These are phyloP conservation scores for Starmerella asiatica DNA, from an alignment of 805 yeast species.

Conservation along the genomic window DNA sequence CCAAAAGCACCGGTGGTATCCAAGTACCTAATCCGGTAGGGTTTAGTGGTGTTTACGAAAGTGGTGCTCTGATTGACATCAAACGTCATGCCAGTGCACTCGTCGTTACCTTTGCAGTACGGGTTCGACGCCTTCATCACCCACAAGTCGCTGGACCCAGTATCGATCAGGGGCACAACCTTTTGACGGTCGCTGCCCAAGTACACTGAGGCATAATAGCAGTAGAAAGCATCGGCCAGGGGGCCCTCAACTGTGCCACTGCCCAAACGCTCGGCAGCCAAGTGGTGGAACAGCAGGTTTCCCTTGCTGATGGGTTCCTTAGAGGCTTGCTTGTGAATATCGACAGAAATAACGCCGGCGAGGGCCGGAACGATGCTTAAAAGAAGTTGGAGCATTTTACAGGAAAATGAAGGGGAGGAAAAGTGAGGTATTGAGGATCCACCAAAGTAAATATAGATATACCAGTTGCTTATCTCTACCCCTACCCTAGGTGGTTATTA, in stretches of 20 bases:
- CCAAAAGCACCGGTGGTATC: conserved; percentile 44
- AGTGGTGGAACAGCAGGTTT: too few species aligned
- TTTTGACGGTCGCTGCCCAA: conserved; percentile 47
- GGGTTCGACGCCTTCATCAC: conserved; percentile 39
- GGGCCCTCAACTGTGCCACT: too few species aligned
- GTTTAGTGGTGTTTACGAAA: conserved; percentile 9
- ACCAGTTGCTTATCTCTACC: too few species aligned
- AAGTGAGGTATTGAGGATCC: too few species aligned
- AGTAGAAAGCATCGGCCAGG: too few species aligned
- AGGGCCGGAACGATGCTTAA: conserved; percentile 1
- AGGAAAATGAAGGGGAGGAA: too few species aligned
- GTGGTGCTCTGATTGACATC: conserved; percentile 21
- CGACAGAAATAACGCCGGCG: conserved; percentile 5
- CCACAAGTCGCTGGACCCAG: conserved; percentile 71
- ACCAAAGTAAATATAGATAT: too few species aligned
- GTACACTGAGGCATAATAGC: conserved; percentile 25
- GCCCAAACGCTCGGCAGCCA: too few species aligned
- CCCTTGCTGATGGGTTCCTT: neutral
- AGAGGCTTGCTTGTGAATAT: conserved; percentile 1
- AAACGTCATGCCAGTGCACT: conserved; percentile 17
- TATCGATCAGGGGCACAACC: conserved; percentile 47
- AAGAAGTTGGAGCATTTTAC: too few species aligned
- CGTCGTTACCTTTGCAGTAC: conserved; percentile 23
- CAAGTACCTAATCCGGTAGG: conserved; percentile 25
- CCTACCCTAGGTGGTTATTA: too few species aligned